A percentile compares a stretch with the other conserved stretches of the same genome.
These are phyloP conservation scores for Wallacemonas sp. DNA, from an alignment of 208 protist species.

Conservation along the genomic window DNA sequence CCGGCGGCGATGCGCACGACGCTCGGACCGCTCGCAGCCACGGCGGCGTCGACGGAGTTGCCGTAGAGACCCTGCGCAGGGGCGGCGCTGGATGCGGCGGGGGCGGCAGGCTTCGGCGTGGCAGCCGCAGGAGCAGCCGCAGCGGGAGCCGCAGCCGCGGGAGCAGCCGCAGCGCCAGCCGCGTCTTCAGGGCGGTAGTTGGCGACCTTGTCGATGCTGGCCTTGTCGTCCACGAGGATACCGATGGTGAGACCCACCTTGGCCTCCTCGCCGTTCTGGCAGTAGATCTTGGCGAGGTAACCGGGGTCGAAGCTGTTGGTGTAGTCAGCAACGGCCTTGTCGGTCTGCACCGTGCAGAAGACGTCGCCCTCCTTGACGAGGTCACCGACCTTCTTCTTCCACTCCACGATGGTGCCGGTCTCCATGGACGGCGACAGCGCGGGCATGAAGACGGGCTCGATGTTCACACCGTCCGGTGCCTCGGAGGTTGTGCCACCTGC, in stretches of 20 bases:
- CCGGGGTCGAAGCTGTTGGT: constrained; percentile 93
- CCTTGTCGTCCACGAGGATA: constrained; percentile 84
- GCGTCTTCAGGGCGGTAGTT: constrained; percentile 37
- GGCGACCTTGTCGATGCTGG: constrained; percentile 62
- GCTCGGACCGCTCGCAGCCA: constrained; percentile 75
- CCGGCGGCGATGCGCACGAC: constrained; percentile 79
- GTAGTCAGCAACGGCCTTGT: constrained; percentile 98
- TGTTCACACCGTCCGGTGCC: constrained; percentile 42
- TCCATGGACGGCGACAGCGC: constrained; percentile 91
- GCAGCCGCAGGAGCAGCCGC: constrained; percentile 13
- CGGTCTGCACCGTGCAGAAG: constrained; percentile 95
- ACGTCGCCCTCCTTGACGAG: constrained; percentile 93
- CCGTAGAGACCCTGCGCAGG: constrained; percentile 41
- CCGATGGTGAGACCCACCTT: constrained; percentile 82
- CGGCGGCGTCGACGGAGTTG: constrained; percentile 55
- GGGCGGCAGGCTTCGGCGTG: constrained; percentile 4
- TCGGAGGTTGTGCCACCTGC: constrained; percentile 10
- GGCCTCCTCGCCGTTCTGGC: constrained; percentile 74
- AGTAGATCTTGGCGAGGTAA: constrained; percentile 95
- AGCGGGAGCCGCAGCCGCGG: constrained; percentile 18
- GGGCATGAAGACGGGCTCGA: constrained; percentile 86
- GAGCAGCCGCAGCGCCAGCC: constrained; percentile 15
- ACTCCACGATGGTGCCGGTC: constrained; percentile 79
- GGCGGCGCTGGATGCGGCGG: constrained; percentile 13
- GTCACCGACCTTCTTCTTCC: constrained; percentile 94